phyloP scores from a whole-genome alignment of 73 alveolate species.

The Effrenium voratum region DNA sequence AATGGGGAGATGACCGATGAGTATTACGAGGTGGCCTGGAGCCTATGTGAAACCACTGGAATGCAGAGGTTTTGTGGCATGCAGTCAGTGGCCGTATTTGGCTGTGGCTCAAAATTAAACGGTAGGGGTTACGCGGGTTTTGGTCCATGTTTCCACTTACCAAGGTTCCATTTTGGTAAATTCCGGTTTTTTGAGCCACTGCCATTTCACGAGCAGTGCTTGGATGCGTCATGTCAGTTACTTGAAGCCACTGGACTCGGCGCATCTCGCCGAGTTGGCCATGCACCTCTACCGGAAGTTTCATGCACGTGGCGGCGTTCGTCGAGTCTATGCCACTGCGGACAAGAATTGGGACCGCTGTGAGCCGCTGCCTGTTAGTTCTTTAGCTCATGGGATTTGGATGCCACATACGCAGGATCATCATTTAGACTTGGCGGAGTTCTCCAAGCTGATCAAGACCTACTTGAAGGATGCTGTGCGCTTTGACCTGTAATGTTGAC shows the following conservation, averaged over 20 bases:
- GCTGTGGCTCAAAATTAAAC: too few relatives aligned
- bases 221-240: background rate
- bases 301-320: conserved; percentile 86
- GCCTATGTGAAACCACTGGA: too few relatives aligned
- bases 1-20: conserved; percentile 88
- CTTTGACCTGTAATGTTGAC: too few relatives aligned
- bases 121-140: too few relatives aligned
- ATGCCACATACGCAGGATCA: conserved; percentile 33
- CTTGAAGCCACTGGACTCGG: background rate
- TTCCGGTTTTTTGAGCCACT: too few relatives aligned
- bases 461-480: conserved; percentile 61
- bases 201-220: too few relatives aligned
- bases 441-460: conserved; percentile 27
- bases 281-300: conserved; percentile 93
- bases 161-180: too few relatives aligned
- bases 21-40: conserved; percentile 59
- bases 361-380: background rate
- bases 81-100: too few relatives aligned
- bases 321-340: conserved; percentile 86
- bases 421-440: conserved; percentile 54
- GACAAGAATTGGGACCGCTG: conserved; percentile 87
- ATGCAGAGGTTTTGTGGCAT: too few relatives aligned
- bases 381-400: background rate
- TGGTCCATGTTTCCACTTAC: too few relatives aligned
- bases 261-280: conserved; percentile 56